phyloP scores from a whole-genome alignment of 768 basidiomycete genomes.

The Mycena alexandri region DNA sequence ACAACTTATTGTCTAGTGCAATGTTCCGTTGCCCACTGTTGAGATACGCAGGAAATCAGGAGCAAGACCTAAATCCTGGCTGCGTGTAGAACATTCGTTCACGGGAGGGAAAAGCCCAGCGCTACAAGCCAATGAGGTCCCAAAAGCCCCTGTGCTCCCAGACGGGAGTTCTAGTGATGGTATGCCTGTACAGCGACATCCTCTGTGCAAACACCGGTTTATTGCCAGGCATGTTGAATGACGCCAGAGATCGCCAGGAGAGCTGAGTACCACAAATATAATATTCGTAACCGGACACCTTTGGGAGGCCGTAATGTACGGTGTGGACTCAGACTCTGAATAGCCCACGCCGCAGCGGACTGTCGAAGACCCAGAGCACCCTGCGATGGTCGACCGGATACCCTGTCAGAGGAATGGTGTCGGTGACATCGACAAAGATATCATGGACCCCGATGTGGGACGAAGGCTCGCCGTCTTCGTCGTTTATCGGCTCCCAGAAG shows the following conservation, averaged over 20 bases:
- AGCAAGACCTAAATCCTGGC: no score
- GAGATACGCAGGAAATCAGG: no score
- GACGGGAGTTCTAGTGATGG: no score
- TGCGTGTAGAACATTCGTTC: no score
- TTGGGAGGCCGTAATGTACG: no score
- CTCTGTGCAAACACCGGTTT: no score
- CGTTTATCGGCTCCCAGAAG: neutral
- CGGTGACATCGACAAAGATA: neutral
- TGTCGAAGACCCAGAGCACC: constrained; percentile 1
- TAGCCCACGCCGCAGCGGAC: neutral
- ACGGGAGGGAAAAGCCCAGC: no score
- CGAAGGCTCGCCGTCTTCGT: neutral
- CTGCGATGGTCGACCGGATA: no score
- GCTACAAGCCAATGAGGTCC: no score
- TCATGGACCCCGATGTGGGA: neutral
- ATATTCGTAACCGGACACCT: neutral
- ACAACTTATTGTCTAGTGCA: no score
- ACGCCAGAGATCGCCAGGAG: constrained; percentile 6
- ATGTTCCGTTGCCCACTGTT: no score
- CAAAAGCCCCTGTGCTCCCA: no score
- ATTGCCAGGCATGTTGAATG: neutral
- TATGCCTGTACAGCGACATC: neutral
- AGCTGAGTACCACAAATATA: neutral
- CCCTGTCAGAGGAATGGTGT: neutral
- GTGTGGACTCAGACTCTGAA: constrained; percentile 6